Evolutionary conservation across 2,329 filamentous ascomycete genomes (phyloP).

Genomic region (Zasmidium cellare): DNA sequence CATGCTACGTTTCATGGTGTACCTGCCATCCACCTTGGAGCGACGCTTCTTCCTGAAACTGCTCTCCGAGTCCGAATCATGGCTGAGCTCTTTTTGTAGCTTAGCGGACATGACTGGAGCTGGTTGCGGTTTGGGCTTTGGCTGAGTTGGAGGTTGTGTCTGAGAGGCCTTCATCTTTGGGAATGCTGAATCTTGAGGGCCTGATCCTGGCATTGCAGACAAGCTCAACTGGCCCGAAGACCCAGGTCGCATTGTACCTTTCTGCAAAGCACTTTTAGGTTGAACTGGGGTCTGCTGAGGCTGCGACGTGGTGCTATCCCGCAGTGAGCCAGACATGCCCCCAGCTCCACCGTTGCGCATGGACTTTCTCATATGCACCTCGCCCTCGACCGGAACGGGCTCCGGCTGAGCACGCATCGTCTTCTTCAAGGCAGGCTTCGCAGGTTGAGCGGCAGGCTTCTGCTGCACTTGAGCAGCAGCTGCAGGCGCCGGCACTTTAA

Average conservation of each 20-base stretch:
- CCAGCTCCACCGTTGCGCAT: slow-evolving; percentile 37
- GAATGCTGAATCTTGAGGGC: slow-evolving; percentile 13
- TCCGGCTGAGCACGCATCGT: slow-evolving; percentile 33
- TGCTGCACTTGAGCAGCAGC: slow-evolving; percentile 7
- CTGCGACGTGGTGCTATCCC: slow-evolving; percentile 21
- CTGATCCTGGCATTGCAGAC: slow-evolving; percentile 15
- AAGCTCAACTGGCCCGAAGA: slow-evolving; percentile 6
- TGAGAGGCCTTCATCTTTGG: slow-evolving; percentile 4
- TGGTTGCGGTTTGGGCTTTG: slow-evolving; percentile 5
- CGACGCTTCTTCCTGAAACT: slow-evolving; percentile 71
- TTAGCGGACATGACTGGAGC: slow-evolving; percentile 22
- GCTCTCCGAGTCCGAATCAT: slow-evolving; percentile 57
- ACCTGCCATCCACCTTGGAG: slow-evolving; percentile 40
- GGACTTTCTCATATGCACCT: slow-evolving; percentile 37
- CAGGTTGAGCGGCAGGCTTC: slow-evolving; percentile 32
- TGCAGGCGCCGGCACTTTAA: slow-evolving; percentile 3
- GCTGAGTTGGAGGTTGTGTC: background rate
- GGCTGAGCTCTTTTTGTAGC: slow-evolving; percentile 33
- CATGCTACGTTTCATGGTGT: slow-evolving; percentile 74
- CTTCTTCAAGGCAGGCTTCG: slow-evolving; percentile 45
- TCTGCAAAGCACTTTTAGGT: slow-evolving; percentile 9
- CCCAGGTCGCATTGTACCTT: slow-evolving; percentile 23
- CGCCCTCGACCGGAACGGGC: slow-evolving; percentile 19
- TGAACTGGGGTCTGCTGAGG: slow-evolving; percentile 20
- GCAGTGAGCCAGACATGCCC: slow-evolving; percentile 30